A percentile compares a stretch with the other conserved stretches of the same genome.
phyloP scores from a whole-genome alignment of 2,329 filamentous ascomycete species.

The Apiospora rasikravindrae region DNA sequence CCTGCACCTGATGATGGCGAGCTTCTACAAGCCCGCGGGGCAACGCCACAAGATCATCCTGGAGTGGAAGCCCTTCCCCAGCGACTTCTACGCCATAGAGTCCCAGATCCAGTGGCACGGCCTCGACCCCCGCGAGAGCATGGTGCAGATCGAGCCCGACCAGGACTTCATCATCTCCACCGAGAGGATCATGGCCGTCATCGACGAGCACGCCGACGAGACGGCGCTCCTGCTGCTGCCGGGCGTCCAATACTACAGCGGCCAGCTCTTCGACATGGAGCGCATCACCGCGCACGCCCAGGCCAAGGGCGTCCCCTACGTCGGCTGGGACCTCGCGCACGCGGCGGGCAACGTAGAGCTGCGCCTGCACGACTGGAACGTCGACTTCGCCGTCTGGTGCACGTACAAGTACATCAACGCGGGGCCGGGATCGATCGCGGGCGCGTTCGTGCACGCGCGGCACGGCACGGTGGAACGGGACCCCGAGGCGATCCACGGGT shows the following conservation, averaged over 20 bases:
- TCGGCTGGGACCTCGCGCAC: slow-evolving; percentile 90
- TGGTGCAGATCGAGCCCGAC: slow-evolving; percentile 75
- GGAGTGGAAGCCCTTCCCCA: slow-evolving; percentile 91
- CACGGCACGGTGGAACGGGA: slow-evolving; percentile 65
- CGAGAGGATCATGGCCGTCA: slow-evolving; percentile 71
- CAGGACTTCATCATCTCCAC: slow-evolving; percentile 69
- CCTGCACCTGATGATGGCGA: slow-evolving; percentile 80
- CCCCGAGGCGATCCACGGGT: slow-evolving; percentile 39
- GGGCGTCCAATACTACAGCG: slow-evolving; percentile 91
- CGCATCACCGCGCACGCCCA: slow-evolving; percentile 80
- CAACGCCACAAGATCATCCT: slow-evolving; percentile 77
- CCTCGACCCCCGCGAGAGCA: slow-evolving; percentile 67
- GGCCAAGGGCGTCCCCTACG: slow-evolving; percentile 65
- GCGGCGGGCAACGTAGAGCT: slow-evolving; percentile 84
- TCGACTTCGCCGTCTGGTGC: slow-evolving; percentile 93
- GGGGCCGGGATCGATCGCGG: slow-evolving; percentile 81
- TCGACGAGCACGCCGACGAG: slow-evolving; percentile 74
- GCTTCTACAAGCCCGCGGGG: slow-evolving; percentile 77
- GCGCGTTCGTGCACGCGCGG: slow-evolving; percentile 78
- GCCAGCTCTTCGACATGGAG: slow-evolving; percentile 84
- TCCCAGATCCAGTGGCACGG: slow-evolving; percentile 79
- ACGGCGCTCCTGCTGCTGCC: slow-evolving; percentile 81
- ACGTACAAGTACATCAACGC: slow-evolving; percentile 94
- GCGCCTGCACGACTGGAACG: slow-evolving; percentile 82
- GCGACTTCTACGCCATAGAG: slow-evolving; percentile 85